Evolutionary conservation across 192 early-diverging fungal genomes (phyloP).

Genomic region (Cladochytrium replicatum): DNA sequence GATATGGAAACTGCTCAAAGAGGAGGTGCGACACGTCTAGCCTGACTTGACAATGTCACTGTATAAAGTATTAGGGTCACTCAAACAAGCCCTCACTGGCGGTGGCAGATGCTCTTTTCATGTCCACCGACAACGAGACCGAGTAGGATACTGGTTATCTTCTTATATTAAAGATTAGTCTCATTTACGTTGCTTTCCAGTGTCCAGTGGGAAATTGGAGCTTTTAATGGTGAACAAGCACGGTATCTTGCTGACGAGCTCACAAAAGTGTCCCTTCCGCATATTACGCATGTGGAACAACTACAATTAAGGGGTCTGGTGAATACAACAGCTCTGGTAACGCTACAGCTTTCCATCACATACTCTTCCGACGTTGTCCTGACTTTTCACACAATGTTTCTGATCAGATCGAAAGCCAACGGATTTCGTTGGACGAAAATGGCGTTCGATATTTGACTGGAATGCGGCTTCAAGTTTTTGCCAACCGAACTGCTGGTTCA

Average conservation of each 20-base stretch:
- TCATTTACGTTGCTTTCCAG: constrained; percentile 5
- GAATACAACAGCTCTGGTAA: constrained; percentile 58
- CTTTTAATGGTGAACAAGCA: constrained; percentile 28
- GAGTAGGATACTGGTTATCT: too few relatives aligned
- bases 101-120: too few relatives aligned
- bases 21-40: constrained; percentile 22
- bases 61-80: constrained; percentile 5
- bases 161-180: too few relatives aligned
- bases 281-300: constrained; percentile 58
- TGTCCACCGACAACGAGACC: too few relatives aligned
- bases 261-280: constrained; percentile 43
- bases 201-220: constrained; percentile 14
- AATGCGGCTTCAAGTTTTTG: constrained; percentile 56
- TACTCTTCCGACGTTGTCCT: constrained; percentile 11
- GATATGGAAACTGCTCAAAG: constrained; percentile 44
- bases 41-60: too few relatives aligned
- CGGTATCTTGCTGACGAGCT: constrained; percentile 46
- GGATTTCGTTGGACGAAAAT: constrained; percentile 70
- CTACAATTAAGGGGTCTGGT: constrained; percentile 66
- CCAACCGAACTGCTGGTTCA: constrained; percentile 6
- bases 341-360: background rate
- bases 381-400: too few relatives aligned
- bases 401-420: constrained; percentile 57
- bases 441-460: constrained; percentile 73
- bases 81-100: too few relatives aligned